Percentiles rank a stretch among this genome's conserved stretches.
These are phyloP conservation scores for Agastache rugosa DNA, from an alignment of 257 asterid species.

Conservation along the genomic window DNA sequence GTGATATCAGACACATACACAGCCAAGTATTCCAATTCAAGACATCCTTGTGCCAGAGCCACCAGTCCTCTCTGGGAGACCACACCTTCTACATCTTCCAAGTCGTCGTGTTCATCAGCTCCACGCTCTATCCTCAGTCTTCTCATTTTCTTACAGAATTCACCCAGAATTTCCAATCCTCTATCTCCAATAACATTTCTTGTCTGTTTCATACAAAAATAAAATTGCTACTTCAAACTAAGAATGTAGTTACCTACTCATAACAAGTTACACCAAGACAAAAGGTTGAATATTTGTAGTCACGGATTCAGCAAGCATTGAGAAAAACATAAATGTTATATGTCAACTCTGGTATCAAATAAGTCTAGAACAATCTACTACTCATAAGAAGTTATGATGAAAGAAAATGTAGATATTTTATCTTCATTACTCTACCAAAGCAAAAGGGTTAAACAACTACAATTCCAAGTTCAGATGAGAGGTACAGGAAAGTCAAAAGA, in stretches of 20 bases:
- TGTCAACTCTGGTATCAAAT: neutral
- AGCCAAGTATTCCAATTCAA: conserved; percentile 53
- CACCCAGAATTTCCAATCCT: conserved; percentile 77
- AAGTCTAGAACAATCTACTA: neutral
- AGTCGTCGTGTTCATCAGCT: conserved; percentile 54
- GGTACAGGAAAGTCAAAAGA: conserved; percentile 14
- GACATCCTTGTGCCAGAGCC: conserved; percentile 59
- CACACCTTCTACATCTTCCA: conserved; percentile 61
- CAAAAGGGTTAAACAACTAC: conserved; percentile 8
- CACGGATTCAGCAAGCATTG: neutral
- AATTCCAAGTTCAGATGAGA: neutral
- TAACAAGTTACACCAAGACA: neutral
- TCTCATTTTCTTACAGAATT: conserved; percentile 57
- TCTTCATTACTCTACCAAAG: neutral
- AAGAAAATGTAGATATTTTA: neutral
- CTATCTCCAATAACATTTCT: conserved; percentile 87
- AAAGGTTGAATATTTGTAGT: neutral
- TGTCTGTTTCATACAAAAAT: conserved; percentile 49
- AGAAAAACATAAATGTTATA: neutral
- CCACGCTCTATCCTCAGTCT: conserved; percentile 61
- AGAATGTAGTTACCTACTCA: neutral
- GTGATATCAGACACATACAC: conserved; percentile 56
- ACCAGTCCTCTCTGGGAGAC: conserved; percentile 57
- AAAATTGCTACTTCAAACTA: neutral
- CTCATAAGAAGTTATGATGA: neutral